Evolutionary conservation across 371 early-diverging fungal species (phyloP).

Genomic region (Sporodiniella umbellata): DNA sequence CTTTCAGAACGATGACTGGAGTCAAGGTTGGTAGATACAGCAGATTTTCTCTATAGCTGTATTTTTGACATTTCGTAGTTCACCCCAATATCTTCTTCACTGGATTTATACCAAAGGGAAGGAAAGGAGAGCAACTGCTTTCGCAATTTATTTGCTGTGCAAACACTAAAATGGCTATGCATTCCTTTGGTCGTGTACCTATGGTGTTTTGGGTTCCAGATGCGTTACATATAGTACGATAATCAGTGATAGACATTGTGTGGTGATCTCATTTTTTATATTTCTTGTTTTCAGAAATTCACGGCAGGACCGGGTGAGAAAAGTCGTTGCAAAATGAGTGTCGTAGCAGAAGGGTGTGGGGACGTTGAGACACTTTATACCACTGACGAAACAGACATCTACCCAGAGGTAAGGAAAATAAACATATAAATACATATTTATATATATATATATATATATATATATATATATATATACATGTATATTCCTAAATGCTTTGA

Average conservation of each 20-base stretch:
- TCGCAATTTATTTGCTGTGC: conserved; percentile 43
- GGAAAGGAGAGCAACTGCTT: conserved; percentile 40
- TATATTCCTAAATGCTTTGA: too few relatives aligned
- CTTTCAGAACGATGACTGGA: conserved; percentile 30
- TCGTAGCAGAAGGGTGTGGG: conserved; percentile 38
- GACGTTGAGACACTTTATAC: conserved; percentile 19
- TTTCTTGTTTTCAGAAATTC: conserved; percentile 28
- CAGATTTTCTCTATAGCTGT: too few relatives aligned
- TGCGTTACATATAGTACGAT: conserved; percentile 22
- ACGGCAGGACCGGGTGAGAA: conserved; percentile 26
- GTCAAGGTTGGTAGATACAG: conserved; percentile 27
- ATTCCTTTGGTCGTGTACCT: conserved; percentile 42
- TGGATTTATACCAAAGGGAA: conserved; percentile 39
- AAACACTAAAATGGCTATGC: conserved; percentile 41
- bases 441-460: too few relatives aligned
- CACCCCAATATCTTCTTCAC: conserved; percentile 41
- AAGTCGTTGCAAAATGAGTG: conserved; percentile 43
- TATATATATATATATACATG: too few relatives aligned
- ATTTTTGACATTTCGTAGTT: conserved; percentile 11
- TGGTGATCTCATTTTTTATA: background rate
- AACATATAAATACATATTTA: too few relatives aligned
- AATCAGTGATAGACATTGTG: background rate
- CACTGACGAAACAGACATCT: conserved; percentile 19
- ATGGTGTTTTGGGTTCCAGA: conserved; percentile 50
- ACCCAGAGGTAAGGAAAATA: conserved; percentile 30